Evolutionary conservation across 2,329 filamentous ascomycete species (phyloP).

Genomic region (Exophiala alcalophila): DNA sequence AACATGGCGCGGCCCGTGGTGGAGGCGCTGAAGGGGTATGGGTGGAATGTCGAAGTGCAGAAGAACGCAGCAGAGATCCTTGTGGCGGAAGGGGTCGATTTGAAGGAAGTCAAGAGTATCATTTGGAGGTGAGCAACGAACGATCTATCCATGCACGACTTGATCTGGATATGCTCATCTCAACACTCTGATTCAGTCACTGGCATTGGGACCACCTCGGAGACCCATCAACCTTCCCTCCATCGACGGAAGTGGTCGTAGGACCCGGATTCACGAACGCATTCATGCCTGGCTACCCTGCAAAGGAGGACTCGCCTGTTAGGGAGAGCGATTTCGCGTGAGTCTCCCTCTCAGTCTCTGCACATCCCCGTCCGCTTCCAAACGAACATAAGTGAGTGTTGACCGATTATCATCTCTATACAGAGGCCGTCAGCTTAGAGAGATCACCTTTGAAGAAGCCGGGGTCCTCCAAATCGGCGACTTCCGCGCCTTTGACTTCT

Average conservation of each 20-base stretch:
- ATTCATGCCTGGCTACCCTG: slow-evolving; percentile 50
- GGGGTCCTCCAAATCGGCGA: slow-evolving; percentile 31
- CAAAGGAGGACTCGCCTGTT: slow-evolving; percentile 34
- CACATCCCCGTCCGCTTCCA: no score
- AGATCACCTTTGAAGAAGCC: slow-evolving; percentile 14
- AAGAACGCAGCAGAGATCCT: slow-evolving; percentile 27
- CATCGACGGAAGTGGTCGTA: slow-evolving; percentile 49
- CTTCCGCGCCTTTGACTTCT: slow-evolving; percentile 44
- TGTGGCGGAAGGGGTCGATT: slow-evolving; percentile 20
- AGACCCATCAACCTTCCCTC: slow-evolving; percentile 21
- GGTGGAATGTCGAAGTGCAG: slow-evolving; percentile 18
- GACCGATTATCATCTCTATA: no score
- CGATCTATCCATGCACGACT: neutral
- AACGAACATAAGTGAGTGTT: no score
- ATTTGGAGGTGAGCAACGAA: slow-evolving; percentile 14
- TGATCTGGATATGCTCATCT: neutral
- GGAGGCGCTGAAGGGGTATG: neutral
- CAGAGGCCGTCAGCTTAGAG: slow-evolving; percentile 9
- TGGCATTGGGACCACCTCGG: slow-evolving; percentile 29
- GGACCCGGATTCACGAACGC: slow-evolving; percentile 51
- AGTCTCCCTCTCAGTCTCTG: slow-evolving; percentile 1
- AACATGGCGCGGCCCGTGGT: slow-evolving; percentile 10
- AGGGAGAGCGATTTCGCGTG: slow-evolving; percentile 38
- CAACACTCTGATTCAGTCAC: slow-evolving; percentile 13
- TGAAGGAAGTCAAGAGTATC: slow-evolving; percentile 13